These are phyloP conservation scores for Gossypium anomalum DNA, from an alignment of 345 rosid species.

Conservation along the genomic window DNA sequence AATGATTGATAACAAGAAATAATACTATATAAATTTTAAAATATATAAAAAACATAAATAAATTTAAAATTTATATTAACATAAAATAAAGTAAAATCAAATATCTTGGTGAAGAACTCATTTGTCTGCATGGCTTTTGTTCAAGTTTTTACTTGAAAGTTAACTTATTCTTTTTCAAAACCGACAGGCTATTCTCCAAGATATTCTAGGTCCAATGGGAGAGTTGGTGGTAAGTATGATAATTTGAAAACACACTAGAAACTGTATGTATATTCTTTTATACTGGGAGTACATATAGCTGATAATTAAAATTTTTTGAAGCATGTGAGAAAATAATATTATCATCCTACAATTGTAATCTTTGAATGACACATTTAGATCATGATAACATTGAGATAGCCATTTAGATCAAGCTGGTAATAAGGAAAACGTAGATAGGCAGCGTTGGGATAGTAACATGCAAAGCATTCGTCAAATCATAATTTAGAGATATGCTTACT, in stretches of 20 bases:
- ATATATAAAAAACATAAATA: no score
- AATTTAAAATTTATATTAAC: no score
- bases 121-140: not conserved
- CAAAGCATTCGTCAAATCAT: not conserved
- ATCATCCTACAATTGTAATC: not conserved
- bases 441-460: not conserved
- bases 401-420: not conserved
- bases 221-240: slow-evolving; percentile 67
- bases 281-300: not conserved
- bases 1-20: no score
- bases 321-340: not conserved
- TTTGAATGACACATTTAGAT: not conserved
- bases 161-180: slow-evolving; percentile 7
- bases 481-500: not conserved
- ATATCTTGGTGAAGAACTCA: not conserved
- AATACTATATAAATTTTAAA: no score
- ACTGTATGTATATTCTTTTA: not conserved
- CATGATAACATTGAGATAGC: not conserved
- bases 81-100: no score
- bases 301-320: not conserved
- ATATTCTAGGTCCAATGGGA: slow-evolving; percentile 68
- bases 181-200: slow-evolving; percentile 73
- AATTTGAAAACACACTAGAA: not conserved
- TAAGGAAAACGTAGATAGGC: not conserved
- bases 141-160: not conserved